Conservation (phyloP, 2,329 filamentous ascomycete genomes). For the Botrytis fabae region DNA sequence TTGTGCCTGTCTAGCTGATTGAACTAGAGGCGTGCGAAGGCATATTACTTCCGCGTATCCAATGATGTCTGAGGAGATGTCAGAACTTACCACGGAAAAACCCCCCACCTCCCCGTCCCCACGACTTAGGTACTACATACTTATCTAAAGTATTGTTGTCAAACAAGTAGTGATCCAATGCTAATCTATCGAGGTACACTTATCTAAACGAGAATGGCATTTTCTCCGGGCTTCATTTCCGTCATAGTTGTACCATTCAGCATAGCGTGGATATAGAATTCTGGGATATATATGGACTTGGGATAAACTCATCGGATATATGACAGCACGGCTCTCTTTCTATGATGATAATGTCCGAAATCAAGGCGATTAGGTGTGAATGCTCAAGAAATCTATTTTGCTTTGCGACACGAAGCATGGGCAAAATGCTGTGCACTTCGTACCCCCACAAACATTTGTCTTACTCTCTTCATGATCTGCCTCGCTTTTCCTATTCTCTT, state of each 20-base stretch:
- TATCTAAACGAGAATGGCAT: neutral
- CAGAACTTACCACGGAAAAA: neutral
- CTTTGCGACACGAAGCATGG: neutral
- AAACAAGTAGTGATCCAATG: neutral
- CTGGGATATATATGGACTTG: neutral
- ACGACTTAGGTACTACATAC: conserved; percentile 1
- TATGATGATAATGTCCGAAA: neutral
- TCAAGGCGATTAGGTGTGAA: neutral
- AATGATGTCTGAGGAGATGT: neutral
- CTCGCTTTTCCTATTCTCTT: neutral
- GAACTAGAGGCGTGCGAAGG: neutral
- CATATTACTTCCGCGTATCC: neutral
- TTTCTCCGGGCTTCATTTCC: conserved; percentile 11
- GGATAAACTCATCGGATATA: neutral
- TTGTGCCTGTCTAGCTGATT: conserved; percentile 5
- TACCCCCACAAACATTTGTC: conserved; percentile 10
- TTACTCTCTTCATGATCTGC: conserved; percentile 9
- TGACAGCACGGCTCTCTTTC: neutral
- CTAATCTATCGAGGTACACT: neutral
- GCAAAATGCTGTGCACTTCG: conserved; percentile 2
- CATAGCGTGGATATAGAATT: neutral
- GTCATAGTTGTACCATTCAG: neutral
- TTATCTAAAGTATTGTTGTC: neutral
- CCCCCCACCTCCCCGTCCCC: neutral
- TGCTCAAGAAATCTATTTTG: neutral